Percentiles rank a stretch among this genome's conserved stretches.
Evolutionary conservation across 805 yeast species (phyloP).

Genomic region (Metschnikowia peoriensis): DNA sequence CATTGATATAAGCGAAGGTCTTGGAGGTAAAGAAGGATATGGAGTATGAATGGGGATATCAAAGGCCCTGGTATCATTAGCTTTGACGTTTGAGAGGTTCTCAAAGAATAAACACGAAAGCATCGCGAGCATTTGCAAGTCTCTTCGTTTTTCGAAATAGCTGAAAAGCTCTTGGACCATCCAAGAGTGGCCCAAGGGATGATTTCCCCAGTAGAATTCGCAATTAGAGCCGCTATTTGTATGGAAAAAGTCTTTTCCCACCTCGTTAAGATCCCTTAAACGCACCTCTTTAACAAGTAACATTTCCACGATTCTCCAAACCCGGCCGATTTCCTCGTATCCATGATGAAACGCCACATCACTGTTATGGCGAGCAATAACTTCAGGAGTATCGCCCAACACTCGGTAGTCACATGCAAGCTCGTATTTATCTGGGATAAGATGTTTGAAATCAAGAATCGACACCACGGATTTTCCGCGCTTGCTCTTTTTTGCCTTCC

Average conservation of each 20-base stretch:
- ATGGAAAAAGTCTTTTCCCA: conserved; percentile 6
- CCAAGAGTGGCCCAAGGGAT: conserved; percentile 73
- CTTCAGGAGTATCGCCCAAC: conserved; percentile 61
- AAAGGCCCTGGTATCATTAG: conserved; percentile 15
- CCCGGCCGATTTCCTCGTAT: conserved; percentile 59
- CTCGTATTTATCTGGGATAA: conserved; percentile 74
- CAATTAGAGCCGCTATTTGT: conserved; percentile 11
- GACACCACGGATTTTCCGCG: conserved; percentile 54
- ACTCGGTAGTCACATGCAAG: conserved; percentile 66
- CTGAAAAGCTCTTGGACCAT: conserved; percentile 57
- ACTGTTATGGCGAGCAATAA: conserved; percentile 67
- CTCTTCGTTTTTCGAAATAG: conserved; percentile 61
- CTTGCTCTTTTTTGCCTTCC: conserved; percentile 21
- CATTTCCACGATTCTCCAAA: conserved; percentile 65
- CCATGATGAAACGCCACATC: conserved; percentile 65
- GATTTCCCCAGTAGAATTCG: conserved; percentile 71
- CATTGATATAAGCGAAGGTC: conserved; percentile 16
- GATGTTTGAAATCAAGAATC: conserved; percentile 60
- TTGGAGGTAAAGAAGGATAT: conserved; percentile 35
- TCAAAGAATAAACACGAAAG: conserved; percentile 68
- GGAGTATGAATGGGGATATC: conserved; percentile 50
- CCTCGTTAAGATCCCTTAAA: conserved; percentile 9
- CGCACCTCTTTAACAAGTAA: conserved; percentile 30
- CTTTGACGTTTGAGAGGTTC: conserved; percentile 22
- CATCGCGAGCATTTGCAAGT: conserved; percentile 90